Conservation (phyloP, 805 yeast genomes). For the Yamadazyma sp. region DNA sequence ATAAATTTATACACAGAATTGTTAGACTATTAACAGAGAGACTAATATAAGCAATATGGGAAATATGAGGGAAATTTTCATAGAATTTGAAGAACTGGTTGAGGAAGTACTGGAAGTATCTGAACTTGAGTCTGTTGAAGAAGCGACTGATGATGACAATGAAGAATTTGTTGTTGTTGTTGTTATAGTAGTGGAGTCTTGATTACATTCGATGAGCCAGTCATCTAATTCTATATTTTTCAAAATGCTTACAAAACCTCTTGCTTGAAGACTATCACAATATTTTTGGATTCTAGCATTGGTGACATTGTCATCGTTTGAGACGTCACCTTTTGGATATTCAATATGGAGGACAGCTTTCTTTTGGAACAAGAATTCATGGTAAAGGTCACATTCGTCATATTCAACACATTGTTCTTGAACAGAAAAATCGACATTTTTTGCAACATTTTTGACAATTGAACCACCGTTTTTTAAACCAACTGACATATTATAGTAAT, state of each 20-base stretch:
- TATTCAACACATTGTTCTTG: conserved; percentile 26
- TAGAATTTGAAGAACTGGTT: no score
- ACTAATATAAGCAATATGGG: no score
- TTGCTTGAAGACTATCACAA: conserved; percentile 10
- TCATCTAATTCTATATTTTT: conserved; percentile 21
- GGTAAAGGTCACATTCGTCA: conserved; percentile 19
- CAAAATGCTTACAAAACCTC: conserved; percentile 18
- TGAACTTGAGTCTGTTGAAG: no score
- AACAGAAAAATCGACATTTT: conserved; percentile 20
- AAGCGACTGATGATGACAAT: no score
- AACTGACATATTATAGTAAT: conserved; percentile 16
- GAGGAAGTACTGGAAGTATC: no score
- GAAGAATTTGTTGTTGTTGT: no score
- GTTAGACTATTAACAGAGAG: no score
- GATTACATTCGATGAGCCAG: conserved; percentile 13
- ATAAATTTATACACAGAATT: no score
- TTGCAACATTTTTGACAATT: conserved; percentile 17
- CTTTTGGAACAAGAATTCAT: conserved; percentile 12
- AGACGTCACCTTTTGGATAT: conserved; percentile 20
- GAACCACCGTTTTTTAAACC: conserved; percentile 24
- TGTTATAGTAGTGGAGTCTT: no score
- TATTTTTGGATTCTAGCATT: conserved; percentile 2
- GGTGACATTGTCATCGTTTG: conserved; percentile 7
- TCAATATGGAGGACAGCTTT: conserved; percentile 25
- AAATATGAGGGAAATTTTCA: no score